phyloP scores from a whole-genome alignment of 768 basidiomycete genomes.

The Hygrophoropsis aurantiaca region DNA sequence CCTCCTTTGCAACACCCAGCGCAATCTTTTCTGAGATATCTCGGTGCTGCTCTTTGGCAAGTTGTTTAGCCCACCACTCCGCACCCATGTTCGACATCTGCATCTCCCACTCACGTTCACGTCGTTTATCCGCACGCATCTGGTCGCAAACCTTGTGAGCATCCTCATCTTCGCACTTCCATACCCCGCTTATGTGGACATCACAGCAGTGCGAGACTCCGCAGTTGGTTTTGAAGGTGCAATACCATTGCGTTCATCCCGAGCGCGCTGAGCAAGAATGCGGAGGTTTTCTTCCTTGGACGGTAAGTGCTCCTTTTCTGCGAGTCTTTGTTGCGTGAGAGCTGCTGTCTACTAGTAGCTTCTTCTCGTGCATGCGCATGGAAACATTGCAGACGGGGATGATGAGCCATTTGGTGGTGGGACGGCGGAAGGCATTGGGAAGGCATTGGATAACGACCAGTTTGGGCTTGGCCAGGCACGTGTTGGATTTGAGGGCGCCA shows the following conservation, averaged over 20 bases:
- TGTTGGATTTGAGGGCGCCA: constrained; percentile 90
- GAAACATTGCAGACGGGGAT: constrained; percentile 79
- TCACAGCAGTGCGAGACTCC: constrained; percentile 68
- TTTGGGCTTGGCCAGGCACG: constrained; percentile 85
- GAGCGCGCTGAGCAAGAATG: constrained; percentile 89
- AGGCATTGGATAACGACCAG: constrained; percentile 89
- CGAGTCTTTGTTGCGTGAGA: constrained; percentile 98
- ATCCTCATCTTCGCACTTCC: constrained; percentile 88
- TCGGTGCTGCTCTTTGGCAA: constrained; percentile 95
- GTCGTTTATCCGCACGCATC: constrained; percentile 89
- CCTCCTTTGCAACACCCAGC: constrained; percentile 94
- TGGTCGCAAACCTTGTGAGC: constrained; percentile 83
- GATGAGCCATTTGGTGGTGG: constrained; percentile 94
- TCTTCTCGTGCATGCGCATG: constrained; percentile 97
- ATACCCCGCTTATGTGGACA: constrained; percentile 79
- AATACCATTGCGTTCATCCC: constrained; percentile 89
- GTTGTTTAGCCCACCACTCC: constrained; percentile 93
- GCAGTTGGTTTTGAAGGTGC: constrained; percentile 62
- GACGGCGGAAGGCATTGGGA: constrained; percentile 91
- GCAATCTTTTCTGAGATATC: constrained; percentile 99
- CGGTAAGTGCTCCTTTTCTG: constrained; percentile 92
- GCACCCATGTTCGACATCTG: constrained; percentile 99
- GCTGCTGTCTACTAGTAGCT: constrained; percentile 87
- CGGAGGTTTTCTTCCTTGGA: constrained; percentile 96
- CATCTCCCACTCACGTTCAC: constrained; percentile 95